phyloP scores from a whole-genome alignment of 352 stramenopile genomes.

The Saprolegnia diclina region DNA sequence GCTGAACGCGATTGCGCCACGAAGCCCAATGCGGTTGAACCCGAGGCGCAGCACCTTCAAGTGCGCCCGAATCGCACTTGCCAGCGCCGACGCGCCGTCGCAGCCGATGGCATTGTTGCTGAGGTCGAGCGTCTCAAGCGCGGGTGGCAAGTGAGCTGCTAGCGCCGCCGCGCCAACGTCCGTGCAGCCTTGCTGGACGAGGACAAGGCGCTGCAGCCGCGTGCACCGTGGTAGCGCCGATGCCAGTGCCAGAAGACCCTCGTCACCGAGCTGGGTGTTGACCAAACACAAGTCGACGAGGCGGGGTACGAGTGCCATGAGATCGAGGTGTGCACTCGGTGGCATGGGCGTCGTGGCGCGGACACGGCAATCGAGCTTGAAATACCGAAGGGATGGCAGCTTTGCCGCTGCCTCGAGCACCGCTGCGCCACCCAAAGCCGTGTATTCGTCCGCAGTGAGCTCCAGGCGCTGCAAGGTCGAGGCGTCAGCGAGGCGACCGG shows the following conservation, averaged over 20 bases:
- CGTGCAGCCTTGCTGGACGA: constrained; percentile 3
- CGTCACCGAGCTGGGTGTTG: neutral
- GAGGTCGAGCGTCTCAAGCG: neutral
- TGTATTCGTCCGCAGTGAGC: too few species aligned
- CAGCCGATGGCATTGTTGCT: neutral
- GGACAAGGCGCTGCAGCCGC: neutral
- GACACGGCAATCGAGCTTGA: too few species aligned
- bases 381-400: too few species aligned
- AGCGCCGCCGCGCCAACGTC: neutral
- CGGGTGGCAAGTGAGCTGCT: neutral
- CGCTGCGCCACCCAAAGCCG: too few species aligned
- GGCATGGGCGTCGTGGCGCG: too few species aligned
- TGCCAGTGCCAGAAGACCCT: neutral
- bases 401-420: too few species aligned
- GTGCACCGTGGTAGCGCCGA: neutral
- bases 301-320: neutral
- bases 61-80: neutral
- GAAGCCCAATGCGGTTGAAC: neutral
- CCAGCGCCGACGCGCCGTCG: neutral
- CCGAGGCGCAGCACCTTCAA: neutral
- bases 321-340: too few species aligned
- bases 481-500: too few species aligned
- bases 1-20: neutral
- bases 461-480: too few species aligned
- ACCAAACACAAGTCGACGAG: neutral